Conservation (phyloP, 306 rosid species). For the Dalbergia oliveri region DNA sequence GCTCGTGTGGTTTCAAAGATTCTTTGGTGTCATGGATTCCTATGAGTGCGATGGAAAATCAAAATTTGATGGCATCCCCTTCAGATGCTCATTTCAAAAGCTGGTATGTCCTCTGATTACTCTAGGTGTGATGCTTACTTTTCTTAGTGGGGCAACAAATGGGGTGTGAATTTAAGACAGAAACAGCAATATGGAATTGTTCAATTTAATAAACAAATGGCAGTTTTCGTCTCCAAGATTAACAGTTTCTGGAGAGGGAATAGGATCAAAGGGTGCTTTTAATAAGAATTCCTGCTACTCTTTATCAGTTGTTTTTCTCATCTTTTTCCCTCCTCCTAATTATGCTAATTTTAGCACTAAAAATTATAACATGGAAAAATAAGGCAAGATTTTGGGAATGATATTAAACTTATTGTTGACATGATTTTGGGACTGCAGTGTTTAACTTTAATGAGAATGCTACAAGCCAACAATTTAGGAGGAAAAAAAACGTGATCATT, state of each 20-base stretch:
- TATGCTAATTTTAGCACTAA: not conserved
- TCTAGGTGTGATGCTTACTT: conserved; percentile 33
- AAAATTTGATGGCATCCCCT: conserved; percentile 88
- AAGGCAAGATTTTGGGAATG: not conserved
- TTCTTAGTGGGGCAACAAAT: conserved; percentile 21
- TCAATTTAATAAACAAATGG: not conserved
- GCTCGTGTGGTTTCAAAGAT: conserved; percentile 85
- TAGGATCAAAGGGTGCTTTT: not conserved
- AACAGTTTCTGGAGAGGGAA: conserved; percentile 17
- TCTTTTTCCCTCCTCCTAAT: not conserved
- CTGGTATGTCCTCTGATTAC: conserved; percentile 67
- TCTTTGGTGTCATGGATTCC: conserved; percentile 86
- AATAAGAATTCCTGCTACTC: too few relatives aligned
- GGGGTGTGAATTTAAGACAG: not conserved
- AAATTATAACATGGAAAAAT: not conserved
- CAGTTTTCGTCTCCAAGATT: conserved; percentile 5
- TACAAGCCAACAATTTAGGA: not conserved
- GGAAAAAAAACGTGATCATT: not conserved
- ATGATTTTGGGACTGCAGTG: not conserved
- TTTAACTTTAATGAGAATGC: not conserved
- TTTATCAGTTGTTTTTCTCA: too few relatives aligned
- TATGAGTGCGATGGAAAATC: conserved; percentile 90
- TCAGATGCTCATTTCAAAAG: conserved; percentile 68
- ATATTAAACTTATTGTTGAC: not conserved
- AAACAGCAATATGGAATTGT: not conserved